Conservation (phyloP, 768 basidiomycete species). For the Boletus sp. region DNA sequence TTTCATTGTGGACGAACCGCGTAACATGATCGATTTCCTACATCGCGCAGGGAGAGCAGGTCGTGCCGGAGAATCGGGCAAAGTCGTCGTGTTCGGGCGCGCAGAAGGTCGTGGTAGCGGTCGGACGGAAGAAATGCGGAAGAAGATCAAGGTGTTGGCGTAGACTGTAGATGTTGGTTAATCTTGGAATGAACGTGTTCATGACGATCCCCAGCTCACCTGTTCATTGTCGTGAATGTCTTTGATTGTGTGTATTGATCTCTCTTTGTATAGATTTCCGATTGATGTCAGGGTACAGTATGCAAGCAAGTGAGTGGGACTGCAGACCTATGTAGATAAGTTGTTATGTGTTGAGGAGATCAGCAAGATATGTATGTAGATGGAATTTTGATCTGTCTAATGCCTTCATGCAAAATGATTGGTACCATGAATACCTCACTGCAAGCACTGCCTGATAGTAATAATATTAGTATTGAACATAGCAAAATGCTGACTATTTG, state of each 20-base stretch:
- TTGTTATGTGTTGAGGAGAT: no score
- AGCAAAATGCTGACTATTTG: no score
- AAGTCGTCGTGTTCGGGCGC: slow-evolving; percentile 76
- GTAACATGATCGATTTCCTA: slow-evolving; percentile 88
- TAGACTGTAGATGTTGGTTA: slow-evolving; percentile 9
- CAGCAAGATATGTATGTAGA: no score
- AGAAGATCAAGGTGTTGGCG: slow-evolving; percentile 41
- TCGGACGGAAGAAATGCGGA: slow-evolving; percentile 48
- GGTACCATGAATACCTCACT: no score
- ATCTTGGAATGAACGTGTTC: neutral
- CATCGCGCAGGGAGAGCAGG: slow-evolving; percentile 87
- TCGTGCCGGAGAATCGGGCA: slow-evolving; percentile 65
- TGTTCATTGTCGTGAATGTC: neutral
- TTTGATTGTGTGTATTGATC: neutral
- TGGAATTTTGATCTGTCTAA: no score
- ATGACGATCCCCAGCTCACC: neutral
- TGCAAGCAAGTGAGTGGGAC: no score
- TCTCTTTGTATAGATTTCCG: neutral
- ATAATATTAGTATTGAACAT: no score
- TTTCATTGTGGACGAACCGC: slow-evolving; percentile 83
- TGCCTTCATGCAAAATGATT: no score
- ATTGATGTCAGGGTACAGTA: no score
- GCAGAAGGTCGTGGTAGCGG: slow-evolving; percentile 59
- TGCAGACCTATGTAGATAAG: no score
- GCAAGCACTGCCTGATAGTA: no score